These are phyloP conservation scores for Megacollybia platyphylla DNA, from an alignment of 1,284 basidiomycete genomes.

Conservation along the genomic window DNA sequence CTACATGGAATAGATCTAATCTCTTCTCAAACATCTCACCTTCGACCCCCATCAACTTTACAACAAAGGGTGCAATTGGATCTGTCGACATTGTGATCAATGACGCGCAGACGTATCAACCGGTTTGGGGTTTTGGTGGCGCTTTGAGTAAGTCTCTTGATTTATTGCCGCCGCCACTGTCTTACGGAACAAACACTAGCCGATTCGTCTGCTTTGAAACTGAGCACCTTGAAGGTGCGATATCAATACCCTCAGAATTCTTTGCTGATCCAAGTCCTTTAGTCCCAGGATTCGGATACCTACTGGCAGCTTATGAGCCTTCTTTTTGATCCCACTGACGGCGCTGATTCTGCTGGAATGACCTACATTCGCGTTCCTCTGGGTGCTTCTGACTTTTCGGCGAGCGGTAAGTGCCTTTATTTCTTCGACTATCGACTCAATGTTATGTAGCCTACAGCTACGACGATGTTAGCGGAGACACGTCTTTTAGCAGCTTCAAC, in stretches of 20 bases:
- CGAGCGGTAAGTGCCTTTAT: constrained; percentile 2
- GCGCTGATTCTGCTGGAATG: constrained; percentile 16
- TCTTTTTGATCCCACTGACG: constrained; percentile 16
- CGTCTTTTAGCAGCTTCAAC: constrained; percentile 15
- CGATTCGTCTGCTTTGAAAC: constrained; percentile 17
- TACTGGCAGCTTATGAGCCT: constrained; percentile 17
- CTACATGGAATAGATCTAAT: constrained; percentile 23
- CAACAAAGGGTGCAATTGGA: constrained; percentile 13
- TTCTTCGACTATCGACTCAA: not conserved
- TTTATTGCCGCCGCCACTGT: not conserved
- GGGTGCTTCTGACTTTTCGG: constrained; percentile 20
- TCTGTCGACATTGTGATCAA: constrained; percentile 16
- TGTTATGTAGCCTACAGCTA: constrained; percentile 15
- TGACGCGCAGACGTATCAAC: constrained; percentile 14
- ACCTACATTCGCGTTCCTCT: constrained; percentile 18
- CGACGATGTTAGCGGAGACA: constrained; percentile 17
- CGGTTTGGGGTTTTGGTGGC: constrained; percentile 18
- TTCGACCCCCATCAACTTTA: constrained; percentile 24
- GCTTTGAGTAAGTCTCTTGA: constrained; percentile 13
- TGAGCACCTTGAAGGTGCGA: constrained; percentile 18
- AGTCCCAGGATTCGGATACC: constrained; percentile 13
- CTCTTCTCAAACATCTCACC: constrained; percentile 21
- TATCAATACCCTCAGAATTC: not conserved
- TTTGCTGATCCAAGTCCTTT: not conserved
- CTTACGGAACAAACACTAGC: constrained; percentile 9